These are phyloP conservation scores for Chalciporus chontae DNA, from an alignment of 768 basidiomycete species.

Conservation along the genomic window DNA sequence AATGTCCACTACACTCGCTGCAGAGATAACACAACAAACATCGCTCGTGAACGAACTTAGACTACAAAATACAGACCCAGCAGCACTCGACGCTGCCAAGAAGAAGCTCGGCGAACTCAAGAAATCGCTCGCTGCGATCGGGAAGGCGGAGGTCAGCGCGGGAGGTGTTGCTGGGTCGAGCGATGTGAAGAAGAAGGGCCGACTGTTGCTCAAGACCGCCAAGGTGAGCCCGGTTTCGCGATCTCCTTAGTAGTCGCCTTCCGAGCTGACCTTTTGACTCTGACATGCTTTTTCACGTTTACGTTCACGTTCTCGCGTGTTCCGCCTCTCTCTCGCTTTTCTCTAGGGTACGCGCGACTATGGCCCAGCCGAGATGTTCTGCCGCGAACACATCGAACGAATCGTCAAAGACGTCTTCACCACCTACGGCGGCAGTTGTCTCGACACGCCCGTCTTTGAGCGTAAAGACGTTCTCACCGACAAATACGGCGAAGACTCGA, in stretches of 20 bases:
- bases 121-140: slow-evolving; percentile 46
- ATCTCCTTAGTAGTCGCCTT: slow-evolving; percentile 2
- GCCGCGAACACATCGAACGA: slow-evolving; percentile 85
- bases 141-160: no score
- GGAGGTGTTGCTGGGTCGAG: slow-evolving; percentile 32
- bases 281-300: no score
- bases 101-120: slow-evolving; percentile 71
- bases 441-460: slow-evolving; percentile 98
- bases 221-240: slow-evolving; percentile 52
- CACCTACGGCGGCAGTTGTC: slow-evolving; percentile 82
- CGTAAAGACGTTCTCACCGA: slow-evolving; percentile 93
- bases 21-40: slow-evolving; percentile 55
- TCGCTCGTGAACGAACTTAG: slow-evolving; percentile 60
- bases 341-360: slow-evolving; percentile 91
- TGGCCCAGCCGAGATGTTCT: slow-evolving; percentile 87
- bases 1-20: slow-evolving; percentile 45
- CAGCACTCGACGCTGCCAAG: slow-evolving; percentile 56
- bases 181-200: slow-evolving; percentile 59
- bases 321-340: no score
- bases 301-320: no score
- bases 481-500: slow-evolving; percentile 97
- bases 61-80: slow-evolving; percentile 48
- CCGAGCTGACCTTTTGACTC: background rate
- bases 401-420: slow-evolving; percentile 87
- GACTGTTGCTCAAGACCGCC: slow-evolving; percentile 84